phyloP scores from a whole-genome alignment of 306 rosid genomes.

The Quercus engelmannii region DNA sequence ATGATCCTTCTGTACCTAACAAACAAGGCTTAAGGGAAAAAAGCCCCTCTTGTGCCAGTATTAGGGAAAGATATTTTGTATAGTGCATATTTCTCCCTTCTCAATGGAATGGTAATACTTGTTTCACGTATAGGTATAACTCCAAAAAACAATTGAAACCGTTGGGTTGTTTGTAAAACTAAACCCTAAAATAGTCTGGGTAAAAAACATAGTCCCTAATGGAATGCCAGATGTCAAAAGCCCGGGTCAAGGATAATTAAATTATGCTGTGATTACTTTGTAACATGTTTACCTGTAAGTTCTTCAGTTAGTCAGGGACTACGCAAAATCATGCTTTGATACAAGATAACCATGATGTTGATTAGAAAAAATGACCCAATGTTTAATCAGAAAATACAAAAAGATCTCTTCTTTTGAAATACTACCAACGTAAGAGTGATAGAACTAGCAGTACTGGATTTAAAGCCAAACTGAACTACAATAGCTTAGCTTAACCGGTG shows the following conservation, averaged over 20 bases:
- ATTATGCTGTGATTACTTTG: background rate
- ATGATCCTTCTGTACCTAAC: background rate
- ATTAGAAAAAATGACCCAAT: background rate
- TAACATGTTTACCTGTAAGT: background rate
- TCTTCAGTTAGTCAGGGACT: background rate
- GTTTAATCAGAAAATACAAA: no score
- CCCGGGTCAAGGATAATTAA: background rate
- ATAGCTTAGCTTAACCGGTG: slow-evolving; percentile 21
- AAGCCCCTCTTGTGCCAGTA: no score
- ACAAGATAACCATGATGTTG: background rate
- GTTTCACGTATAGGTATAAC: no score
- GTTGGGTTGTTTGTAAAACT: no score
- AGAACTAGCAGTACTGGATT: slow-evolving; percentile 15
- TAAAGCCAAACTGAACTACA: slow-evolving; percentile 27
- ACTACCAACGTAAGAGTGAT: slow-evolving; percentile 13
- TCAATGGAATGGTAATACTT: no score
- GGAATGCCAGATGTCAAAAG: no score
- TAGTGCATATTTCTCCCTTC: background rate
- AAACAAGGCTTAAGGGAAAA: background rate
- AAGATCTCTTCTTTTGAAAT: background rate
- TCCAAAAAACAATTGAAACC: no score
- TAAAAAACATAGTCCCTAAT: no score
- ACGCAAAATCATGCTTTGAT: background rate
- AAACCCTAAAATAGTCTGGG: no score
- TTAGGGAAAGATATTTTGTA: background rate